Conservation (phyloP, 345 rosid genomes). For the Melaleuca alternifolia region DNA sequence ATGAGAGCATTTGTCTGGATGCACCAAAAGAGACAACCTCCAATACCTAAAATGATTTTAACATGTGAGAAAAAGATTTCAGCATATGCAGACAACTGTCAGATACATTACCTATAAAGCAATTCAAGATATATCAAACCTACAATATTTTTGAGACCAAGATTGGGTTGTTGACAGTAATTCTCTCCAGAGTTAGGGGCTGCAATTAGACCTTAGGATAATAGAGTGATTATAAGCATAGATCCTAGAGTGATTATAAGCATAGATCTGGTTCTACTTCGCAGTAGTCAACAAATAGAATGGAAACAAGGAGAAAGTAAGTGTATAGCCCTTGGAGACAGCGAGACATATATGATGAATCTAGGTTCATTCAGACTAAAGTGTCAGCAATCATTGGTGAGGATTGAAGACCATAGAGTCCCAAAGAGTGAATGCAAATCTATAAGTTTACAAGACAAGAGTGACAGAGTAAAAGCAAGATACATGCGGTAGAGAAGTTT, state of each 20-base stretch:
- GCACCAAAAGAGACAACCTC: slow-evolving; percentile 93
- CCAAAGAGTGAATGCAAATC: neutral
- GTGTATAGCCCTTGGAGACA: neutral
- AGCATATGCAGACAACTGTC: neutral
- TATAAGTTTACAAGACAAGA: neutral
- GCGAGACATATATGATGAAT: neutral
- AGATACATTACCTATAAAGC: neutral
- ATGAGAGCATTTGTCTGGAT: slow-evolving; percentile 93
- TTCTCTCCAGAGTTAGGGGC: neutral
- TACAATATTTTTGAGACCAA: neutral
- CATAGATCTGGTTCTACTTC: neutral
- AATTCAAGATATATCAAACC: neutral
- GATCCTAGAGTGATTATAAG: neutral
- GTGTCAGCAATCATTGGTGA: neutral
- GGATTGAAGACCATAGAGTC: neutral
- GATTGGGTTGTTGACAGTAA: neutral
- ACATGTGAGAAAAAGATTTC: neutral
- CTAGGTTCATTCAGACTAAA: neutral
- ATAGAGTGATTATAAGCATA: neutral
- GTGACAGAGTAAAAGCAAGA: neutral
- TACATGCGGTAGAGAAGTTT: neutral
- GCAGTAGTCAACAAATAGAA: neutral
- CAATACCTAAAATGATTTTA: slow-evolving; percentile 48
- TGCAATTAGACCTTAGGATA: neutral
- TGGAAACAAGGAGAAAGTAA: neutral